Evolutionary conservation across 352 stramenopile species (phyloP).

Genomic region (Thraustochytrium sp.): DNA sequence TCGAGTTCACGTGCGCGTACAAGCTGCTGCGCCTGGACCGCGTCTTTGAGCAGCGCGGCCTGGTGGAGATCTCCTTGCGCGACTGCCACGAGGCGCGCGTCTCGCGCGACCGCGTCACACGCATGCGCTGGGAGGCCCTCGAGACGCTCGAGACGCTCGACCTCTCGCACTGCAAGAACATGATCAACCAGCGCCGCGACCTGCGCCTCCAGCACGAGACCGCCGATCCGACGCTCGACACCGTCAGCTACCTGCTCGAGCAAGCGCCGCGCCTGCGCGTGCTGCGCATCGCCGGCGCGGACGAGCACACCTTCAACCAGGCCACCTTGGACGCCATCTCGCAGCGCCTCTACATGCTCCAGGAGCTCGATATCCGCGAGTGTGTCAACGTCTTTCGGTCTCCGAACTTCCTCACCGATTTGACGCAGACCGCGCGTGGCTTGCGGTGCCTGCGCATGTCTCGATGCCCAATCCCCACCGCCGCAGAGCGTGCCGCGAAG

Average conservation of each 20-base stretch:
- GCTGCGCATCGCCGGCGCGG: not conserved
- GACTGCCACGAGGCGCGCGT: not conserved
- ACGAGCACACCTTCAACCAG: not conserved
- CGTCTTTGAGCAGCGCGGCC: not conserved
- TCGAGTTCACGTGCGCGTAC: slow-evolving; percentile 32
- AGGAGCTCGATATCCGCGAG: slow-evolving; percentile 13
- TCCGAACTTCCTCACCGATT: not conserved
- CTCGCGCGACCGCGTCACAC: not conserved
- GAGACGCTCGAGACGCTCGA: not conserved
- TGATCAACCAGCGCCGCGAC: not conserved
- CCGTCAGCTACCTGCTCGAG: not conserved
- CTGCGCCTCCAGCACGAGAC: not conserved
- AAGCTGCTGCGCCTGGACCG: slow-evolving; percentile 3
- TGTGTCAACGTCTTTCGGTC: not conserved
- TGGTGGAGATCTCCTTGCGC: not conserved
- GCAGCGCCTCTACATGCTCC: not conserved
- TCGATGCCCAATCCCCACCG: not conserved
- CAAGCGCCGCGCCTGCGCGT: not conserved
- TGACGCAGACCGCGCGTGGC: not conserved
- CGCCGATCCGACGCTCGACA: not conserved
- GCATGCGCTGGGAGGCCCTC: not conserved
- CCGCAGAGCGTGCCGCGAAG: not conserved
- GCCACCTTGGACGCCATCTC: not conserved
- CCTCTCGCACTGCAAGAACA: slow-evolving; percentile 30
- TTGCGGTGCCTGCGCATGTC: not conserved